Evolutionary conservation across 2,329 filamentous ascomycete genomes (phyloP), one percentile per base, ranked within the genome.

Genomic region (Cytospora leucostoma): DNA sequence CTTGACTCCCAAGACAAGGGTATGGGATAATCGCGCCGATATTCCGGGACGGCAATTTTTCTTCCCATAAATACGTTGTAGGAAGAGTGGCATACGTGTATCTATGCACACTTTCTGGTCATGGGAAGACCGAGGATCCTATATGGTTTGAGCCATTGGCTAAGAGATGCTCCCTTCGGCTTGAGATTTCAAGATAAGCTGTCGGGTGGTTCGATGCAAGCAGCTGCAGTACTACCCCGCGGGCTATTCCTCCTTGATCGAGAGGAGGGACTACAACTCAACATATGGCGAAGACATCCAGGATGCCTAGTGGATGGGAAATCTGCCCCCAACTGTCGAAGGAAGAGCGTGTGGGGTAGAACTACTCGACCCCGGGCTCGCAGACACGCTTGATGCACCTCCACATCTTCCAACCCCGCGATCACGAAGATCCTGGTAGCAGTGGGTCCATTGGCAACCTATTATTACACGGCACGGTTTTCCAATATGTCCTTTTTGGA

Each of bases 261-360:
- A 12, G 15, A 27, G 52, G 27, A 56, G 56, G 60, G 52, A 10
- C 33, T 51, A 59, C 50, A 33, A 35, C 2, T 5, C 12, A 44
- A 10, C 17, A 3, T 47, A 4, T 21, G 19, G 7, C 19, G 44
- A 58, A 32, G 32, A 56, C 40, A 56, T 38, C 56, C 37, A 33
- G 60, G 53, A 52, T 35, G 27, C 21, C 60, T 21, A 65, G 63
- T 65, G 63, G 63, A 65, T 60, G 63, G 63, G 57, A 65, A 65
- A 63, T 60, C 49, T 53, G 40, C 37, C 56, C 32, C 38, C 63
- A 58, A 38, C 21, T 47, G 6, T 47, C 40, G 8, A 47, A 47
- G 35, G 49, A 33, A 7, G 37, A 49, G 47, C 10, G 19, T 62
- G 55, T 58, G 61, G 61, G 55, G 61, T 58, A 57, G 32, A n/a